A percentile compares a stretch with the other conserved stretches of the same genome.
Conservation (phyloP, 2,329 filamentous ascomycete genomes). For the Colletotrichum sidae region DNA sequence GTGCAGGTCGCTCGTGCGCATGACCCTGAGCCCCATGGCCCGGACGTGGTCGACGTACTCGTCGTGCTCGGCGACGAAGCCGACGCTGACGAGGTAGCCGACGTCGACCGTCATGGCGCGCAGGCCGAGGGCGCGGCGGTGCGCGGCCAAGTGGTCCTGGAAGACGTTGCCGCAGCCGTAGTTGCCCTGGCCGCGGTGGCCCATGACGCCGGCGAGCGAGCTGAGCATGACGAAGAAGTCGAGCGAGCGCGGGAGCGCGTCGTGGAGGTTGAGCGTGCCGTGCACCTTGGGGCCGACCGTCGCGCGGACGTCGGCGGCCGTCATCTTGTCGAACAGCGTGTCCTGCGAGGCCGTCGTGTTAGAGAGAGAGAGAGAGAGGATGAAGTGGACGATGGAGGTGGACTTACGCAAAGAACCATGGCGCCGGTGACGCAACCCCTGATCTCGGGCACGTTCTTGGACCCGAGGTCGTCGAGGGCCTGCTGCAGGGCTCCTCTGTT, state of each 20-base stretch:
- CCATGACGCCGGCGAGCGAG: constrained; percentile 43
- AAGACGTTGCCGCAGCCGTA: constrained; percentile 58
- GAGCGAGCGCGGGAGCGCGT: constrained; percentile 44
- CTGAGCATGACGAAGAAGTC: constrained; percentile 52
- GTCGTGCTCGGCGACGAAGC: constrained; percentile 61
- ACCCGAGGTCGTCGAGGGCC: constrained; percentile 21
- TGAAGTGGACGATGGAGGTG: neutral
- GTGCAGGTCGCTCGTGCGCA: constrained; percentile 30
- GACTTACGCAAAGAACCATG: constrained; percentile 33
- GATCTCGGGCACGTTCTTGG: constrained; percentile 22
- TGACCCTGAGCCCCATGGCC: constrained; percentile 34
- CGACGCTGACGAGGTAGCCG: constrained; percentile 62
- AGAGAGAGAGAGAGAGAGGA: neutral
- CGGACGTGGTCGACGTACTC: constrained; percentile 40
- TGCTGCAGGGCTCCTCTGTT: constrained; percentile 15
- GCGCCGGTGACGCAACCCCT: constrained; percentile 31
- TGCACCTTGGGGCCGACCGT: constrained; percentile 48
- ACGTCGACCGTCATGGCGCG: constrained; percentile 63
- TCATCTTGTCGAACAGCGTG: constrained; percentile 45
- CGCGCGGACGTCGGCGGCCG: constrained; percentile 41
- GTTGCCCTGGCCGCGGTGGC: constrained; percentile 52
- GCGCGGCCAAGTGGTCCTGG: constrained; percentile 55
- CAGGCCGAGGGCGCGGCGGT: constrained; percentile 52
- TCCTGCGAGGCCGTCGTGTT: constrained; percentile 12
- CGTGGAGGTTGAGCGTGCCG: constrained; percentile 46